Conservation (phyloP, 768 basidiomycete species). For the Macrolepiota albuminosa region DNA sequence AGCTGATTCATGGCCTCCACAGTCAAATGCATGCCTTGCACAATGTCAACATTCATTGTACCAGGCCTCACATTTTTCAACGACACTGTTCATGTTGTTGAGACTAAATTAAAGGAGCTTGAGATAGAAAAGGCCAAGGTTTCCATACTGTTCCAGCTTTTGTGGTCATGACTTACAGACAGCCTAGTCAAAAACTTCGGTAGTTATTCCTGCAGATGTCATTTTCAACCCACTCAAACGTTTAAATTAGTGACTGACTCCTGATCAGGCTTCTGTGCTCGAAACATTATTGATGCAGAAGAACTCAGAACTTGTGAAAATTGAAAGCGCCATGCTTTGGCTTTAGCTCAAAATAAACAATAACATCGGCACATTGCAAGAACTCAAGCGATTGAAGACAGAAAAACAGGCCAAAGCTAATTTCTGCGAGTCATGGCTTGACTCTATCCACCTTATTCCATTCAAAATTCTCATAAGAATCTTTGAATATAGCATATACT, state of each 20-base stretch:
- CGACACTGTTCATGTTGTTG: neutral
- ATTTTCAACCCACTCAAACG: neutral
- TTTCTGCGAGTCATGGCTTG: neutral
- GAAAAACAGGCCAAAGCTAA: neutral
- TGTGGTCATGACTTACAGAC: neutral
- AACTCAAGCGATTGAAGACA: neutral
- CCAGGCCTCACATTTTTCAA: neutral
- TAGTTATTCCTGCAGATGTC: neutral
- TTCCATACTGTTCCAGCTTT: neutral
- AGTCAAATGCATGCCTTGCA: neutral
- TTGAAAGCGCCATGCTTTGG: neutral
- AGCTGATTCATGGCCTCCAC: neutral
- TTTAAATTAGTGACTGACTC: slow-evolving; percentile 1
- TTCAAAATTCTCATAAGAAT: slow-evolving; percentile 2
- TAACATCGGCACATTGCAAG: neutral
- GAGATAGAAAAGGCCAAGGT: neutral
- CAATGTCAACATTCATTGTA: neutral
- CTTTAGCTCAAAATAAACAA: slow-evolving; percentile 3
- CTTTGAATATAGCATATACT: neutral
- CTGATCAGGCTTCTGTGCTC: neutral
- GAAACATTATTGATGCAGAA: neutral
- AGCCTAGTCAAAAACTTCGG: neutral
- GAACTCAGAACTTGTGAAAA: neutral
- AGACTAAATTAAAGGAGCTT: neutral
- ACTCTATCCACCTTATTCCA: slow-evolving; percentile 2